Evolutionary conservation across 345 rosid species (phyloP), one percentile per base, ranked within the genome.

Genomic region (Bruguiera sexangula): DNA sequence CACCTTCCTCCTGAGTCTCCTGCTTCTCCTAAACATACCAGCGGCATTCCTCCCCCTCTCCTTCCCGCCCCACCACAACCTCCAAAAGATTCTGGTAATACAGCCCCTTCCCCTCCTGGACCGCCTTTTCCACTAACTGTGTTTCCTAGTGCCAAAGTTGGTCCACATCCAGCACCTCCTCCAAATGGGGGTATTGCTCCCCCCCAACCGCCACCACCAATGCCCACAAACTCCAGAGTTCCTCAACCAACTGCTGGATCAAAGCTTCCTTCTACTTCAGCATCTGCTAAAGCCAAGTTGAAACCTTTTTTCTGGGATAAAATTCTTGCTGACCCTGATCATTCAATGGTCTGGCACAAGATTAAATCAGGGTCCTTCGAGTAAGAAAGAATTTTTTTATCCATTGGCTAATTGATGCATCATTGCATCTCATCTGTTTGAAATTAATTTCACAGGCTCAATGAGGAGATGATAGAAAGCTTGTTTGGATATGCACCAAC

Each of bases 271-370:
- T 70, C 82, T 63, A 67, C 60, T 20, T 66, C 76, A 52, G 80
- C 81, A 71, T 83, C 82, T 69, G 79, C 95, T 67, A 95, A 88
- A 88, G 66, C 97, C 77, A 95, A 92, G 81, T 69, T 92, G 75
- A 95, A 95, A 74, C 97, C 99, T 18, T 95, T 95, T 80, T 95
- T 95, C 85, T 95, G 99, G 99, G 99, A 95, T 78, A 95, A 95
- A 86, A 96, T 90, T 75, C 76, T 85, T 72, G 91, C 95, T 34
- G 92, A 86, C 72, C 96, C 97, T 24, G 93, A 90, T 69, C 81
- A 88, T 63, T 86, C 97, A 63, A 90, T 92, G 97, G 99, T 95
- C 77, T 95, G 99, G 99, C 88, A 90, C 80, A 92, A 92, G 75
- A 84, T 92, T 75, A 92, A 90, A 85, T 73, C 91, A 27, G 99